phyloP scores from a whole-genome alignment of 176 grass and related monocot genomes.

The Bonia amplexicaulis region DNA sequence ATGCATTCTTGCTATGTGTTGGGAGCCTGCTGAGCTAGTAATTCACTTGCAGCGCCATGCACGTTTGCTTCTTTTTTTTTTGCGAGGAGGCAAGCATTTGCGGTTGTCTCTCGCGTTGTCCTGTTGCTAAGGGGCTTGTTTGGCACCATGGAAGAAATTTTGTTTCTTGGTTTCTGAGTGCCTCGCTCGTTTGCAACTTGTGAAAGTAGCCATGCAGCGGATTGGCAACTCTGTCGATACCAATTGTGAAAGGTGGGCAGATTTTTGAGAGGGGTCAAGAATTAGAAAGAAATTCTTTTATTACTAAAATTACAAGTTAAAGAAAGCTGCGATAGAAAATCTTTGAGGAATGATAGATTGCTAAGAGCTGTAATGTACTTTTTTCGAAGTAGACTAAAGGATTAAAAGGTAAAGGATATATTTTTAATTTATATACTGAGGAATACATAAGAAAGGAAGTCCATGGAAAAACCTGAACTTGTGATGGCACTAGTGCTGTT shows the following conservation, averaged over 20 bases:
- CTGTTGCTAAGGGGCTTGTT: not conserved
- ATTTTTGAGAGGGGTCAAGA: not conserved
- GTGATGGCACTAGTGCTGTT: not conserved
- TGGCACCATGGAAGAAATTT: not conserved
- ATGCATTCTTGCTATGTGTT: not conserved
- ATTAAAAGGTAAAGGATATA: not conserved
- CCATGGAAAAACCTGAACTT: not conserved
- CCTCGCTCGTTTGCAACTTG: not conserved
- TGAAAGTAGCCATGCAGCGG: not conserved
- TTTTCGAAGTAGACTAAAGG: not conserved
- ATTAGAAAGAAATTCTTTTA: not conserved
- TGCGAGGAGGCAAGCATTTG: not conserved
- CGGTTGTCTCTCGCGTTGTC: not conserved
- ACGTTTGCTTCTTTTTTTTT: not conserved
- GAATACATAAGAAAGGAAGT: not conserved
- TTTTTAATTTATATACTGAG: not conserved
- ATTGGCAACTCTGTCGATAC: not conserved
- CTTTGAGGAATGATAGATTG: not conserved
- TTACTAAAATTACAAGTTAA: not conserved
- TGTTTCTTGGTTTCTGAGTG: not conserved
- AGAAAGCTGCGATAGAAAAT: not conserved
- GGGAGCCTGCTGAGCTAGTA: not conserved
- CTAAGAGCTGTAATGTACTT: not conserved
- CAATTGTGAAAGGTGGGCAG: not conserved
- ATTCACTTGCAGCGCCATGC: not conserved